Percentiles rank a stretch among this genome's conserved stretches.
phyloP scores from a whole-genome alignment of 2,329 filamentous ascomycete species.

The Colletotrichum orbiculare region DNA sequence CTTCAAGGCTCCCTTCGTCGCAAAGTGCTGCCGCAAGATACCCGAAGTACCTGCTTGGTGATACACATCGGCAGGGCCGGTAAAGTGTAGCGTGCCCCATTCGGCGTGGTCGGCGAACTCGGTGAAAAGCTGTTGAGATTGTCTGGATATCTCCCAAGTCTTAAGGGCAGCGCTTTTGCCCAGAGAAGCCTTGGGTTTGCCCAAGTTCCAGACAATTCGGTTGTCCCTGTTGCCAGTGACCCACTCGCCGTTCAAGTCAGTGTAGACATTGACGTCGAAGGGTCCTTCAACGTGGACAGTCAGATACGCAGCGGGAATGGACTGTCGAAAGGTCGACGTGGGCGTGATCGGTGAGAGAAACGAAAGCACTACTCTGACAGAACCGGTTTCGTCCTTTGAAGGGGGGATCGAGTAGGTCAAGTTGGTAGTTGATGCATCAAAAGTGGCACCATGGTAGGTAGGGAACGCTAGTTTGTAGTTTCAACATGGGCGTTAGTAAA shows the following conservation, averaged over 20 bases:
- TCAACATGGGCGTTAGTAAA: slow-evolving; percentile 22
- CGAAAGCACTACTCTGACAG: slow-evolving; percentile 56
- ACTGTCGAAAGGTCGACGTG: slow-evolving; percentile 82
- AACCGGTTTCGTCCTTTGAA: slow-evolving; percentile 41
- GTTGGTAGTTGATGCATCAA: slow-evolving; percentile 62
- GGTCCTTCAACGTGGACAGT: slow-evolving; percentile 76
- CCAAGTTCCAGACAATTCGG: slow-evolving; percentile 76
- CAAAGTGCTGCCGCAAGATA: slow-evolving; percentile 74
- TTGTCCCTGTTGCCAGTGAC: slow-evolving; percentile 79
- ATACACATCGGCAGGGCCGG: slow-evolving; percentile 72
- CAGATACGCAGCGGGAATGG: slow-evolving; percentile 84
- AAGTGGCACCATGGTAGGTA: slow-evolving; percentile 56
- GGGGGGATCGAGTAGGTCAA: slow-evolving; percentile 57
- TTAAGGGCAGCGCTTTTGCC: slow-evolving; percentile 60
- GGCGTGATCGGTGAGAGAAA: slow-evolving; percentile 84
- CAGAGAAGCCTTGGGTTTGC: slow-evolving; percentile 53
- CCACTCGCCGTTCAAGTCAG: slow-evolving; percentile 82
- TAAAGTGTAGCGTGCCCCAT: slow-evolving; percentile 86
- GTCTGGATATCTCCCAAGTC: slow-evolving; percentile 73
- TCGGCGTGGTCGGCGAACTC: slow-evolving; percentile 80
- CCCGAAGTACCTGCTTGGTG: slow-evolving; percentile 79
- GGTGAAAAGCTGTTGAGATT: slow-evolving; percentile 75
- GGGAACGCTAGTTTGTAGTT: slow-evolving; percentile 55
- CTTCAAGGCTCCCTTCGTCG: slow-evolving; percentile 71
- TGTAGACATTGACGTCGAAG: slow-evolving; percentile 72